phyloP scores from a whole-genome alignment of 371 early-diverging fungal species.

The Syncephalastrum racemosum region DNA sequence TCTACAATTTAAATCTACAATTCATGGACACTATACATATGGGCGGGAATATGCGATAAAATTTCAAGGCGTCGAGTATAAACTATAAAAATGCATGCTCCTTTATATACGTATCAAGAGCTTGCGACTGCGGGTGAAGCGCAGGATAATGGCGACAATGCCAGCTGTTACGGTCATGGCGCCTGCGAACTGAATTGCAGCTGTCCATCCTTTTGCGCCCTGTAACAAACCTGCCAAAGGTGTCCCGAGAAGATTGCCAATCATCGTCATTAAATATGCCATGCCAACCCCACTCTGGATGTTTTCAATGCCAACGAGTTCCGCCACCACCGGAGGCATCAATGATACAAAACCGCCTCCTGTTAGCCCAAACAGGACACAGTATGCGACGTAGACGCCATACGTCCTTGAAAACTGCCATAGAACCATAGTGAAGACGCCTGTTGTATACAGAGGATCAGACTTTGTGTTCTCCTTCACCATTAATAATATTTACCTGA shows the following conservation, averaged over 20 bases:
- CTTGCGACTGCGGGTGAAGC: slow-evolving; percentile 10
- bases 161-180: slow-evolving; percentile 37
- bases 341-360: slow-evolving; percentile 49
- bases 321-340: slow-evolving; percentile 45
- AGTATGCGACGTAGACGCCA: slow-evolving; percentile 48
- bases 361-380: slow-evolving; percentile 46
- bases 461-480: slow-evolving; percentile 18
- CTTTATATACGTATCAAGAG: slow-evolving; percentile 8
- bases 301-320: slow-evolving; percentile 44
- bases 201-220: slow-evolving; percentile 37
- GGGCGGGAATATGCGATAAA: background rate
- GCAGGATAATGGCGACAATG: slow-evolving; percentile 13
- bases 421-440: slow-evolving; percentile 52
- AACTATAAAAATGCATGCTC: background rate
- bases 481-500: slow-evolving; percentile 27
- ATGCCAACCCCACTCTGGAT: slow-evolving; percentile 44
- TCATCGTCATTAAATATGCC: slow-evolving; percentile 37
- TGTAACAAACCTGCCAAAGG: slow-evolving; percentile 49
- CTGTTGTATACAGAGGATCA: slow-evolving; percentile 4
- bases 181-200: slow-evolving; percentile 56
- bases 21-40: background rate
- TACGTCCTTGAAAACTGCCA: slow-evolving; percentile 61
- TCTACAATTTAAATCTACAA: background rate
- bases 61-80: background rate
- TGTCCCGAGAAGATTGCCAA: slow-evolving; percentile 48